phyloP scores from a whole-genome alignment of 2,329 filamentous ascomycete species.

The Arthroderma sp. region DNA sequence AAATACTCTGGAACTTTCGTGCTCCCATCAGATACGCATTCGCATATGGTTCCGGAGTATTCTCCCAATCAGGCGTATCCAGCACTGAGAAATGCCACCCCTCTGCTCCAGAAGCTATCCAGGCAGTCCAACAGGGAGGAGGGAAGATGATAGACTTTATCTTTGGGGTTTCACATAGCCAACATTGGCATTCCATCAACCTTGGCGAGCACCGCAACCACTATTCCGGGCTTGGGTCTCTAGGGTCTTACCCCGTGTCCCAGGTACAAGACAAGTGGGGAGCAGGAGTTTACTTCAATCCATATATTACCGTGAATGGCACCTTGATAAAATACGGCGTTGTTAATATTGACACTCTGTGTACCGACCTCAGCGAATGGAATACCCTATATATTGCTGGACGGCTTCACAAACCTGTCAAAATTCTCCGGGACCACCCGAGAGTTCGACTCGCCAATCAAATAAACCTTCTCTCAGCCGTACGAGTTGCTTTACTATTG shows the following conservation, averaged over 20 bases:
- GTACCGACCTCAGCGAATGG: constrained; percentile 77
- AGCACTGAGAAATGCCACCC: constrained; percentile 51
- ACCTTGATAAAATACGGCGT: constrained; percentile 97
- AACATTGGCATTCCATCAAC: constrained; percentile 96
- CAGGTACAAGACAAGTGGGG: constrained; percentile 77
- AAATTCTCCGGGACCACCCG: constrained; percentile 89
- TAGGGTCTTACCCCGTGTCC: constrained; percentile 77
- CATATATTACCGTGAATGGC: constrained; percentile 86
- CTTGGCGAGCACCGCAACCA: constrained; percentile 63
- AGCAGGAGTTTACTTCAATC: constrained; percentile 95
- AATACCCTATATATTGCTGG: constrained; percentile 93
- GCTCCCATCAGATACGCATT: constrained; percentile 94
- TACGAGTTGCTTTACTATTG: constrained; percentile 78
- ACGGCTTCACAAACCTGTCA: constrained; percentile 90
- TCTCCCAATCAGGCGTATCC: constrained; percentile 55
- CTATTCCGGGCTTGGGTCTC: constrained; percentile 70
- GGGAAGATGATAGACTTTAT: constrained; percentile 99
- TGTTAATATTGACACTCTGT: constrained; percentile 82
- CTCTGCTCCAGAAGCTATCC: constrained; percentile 64
- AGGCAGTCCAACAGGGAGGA: constrained; percentile 71
- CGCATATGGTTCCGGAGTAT: constrained; percentile 93
- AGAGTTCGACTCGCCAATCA: constrained; percentile 88
- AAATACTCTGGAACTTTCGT: constrained; percentile 80
- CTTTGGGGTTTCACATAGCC: constrained; percentile 82
- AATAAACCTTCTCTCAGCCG: constrained; percentile 81